A percentile compares a stretch with the other conserved stretches of the same genome.
phyloP scores from a whole-genome alignment of 2,329 filamentous ascomycete genomes.

The Alternaria alternata region DNA sequence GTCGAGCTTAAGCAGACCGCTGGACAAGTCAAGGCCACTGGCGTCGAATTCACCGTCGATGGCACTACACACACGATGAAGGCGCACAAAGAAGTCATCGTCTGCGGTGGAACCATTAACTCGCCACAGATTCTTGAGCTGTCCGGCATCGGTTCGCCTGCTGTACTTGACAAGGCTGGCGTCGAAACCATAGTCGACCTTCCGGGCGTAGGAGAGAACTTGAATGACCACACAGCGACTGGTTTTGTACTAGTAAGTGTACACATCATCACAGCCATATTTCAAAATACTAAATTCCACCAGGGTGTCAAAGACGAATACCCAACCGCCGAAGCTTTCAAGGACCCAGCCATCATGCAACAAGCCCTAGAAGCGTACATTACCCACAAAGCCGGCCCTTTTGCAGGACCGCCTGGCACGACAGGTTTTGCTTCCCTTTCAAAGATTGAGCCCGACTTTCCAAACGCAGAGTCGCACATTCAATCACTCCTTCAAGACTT shows the following conservation, averaged over 20 bases:
- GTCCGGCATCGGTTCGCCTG: conserved; percentile 39
- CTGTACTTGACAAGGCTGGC: conserved; percentile 37
- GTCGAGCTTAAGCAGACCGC: conserved; percentile 56
- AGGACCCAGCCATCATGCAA: conserved; percentile 31
- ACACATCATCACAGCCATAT: not conserved
- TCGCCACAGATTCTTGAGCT: conserved; percentile 46
- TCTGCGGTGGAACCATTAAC: conserved; percentile 38
- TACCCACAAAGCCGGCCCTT: conserved; percentile 38
- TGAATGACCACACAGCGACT: conserved; percentile 46
- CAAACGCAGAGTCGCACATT: conserved; percentile 31
- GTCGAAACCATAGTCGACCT: conserved; percentile 41
- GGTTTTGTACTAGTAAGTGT: conserved; percentile 26
- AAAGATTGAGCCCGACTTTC: conserved; percentile 29
- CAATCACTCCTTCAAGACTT: conserved; percentile 26
- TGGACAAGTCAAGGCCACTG: conserved; percentile 52
- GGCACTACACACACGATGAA: conserved; percentile 42
- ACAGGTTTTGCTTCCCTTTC: conserved; percentile 36
- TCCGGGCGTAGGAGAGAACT: conserved; percentile 45
- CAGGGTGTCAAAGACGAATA: conserved; percentile 39
- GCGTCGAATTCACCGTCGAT: conserved; percentile 49
- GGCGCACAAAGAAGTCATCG: conserved; percentile 42
- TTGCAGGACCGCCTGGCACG: conserved; percentile 33
- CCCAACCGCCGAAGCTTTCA: conserved; percentile 36
- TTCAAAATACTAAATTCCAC: not conserved
- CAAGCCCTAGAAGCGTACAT: conserved; percentile 41